These are phyloP conservation scores for Knoxdaviesia proteae DNA, from an alignment of 2,329 filamentous ascomycete genomes.

Conservation along the genomic window DNA sequence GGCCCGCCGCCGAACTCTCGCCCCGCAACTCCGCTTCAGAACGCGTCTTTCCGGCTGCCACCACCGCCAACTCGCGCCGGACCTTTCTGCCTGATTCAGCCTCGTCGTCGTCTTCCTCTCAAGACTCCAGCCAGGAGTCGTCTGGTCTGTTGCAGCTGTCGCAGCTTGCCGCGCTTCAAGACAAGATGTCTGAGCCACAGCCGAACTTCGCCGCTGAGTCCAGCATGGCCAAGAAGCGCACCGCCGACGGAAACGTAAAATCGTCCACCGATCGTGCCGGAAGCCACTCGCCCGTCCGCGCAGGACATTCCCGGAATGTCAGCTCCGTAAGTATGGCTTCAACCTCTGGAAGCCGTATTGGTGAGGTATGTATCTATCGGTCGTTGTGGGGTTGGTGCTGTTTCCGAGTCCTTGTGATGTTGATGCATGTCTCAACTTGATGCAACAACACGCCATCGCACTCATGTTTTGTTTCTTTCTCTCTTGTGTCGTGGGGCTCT, in stretches of 20 bases:
- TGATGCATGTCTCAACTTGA: neutral
- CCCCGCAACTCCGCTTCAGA: neutral
- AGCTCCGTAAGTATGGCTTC: slow-evolving; percentile 39
- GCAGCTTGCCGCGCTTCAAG: slow-evolving; percentile 25
- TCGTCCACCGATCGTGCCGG: slow-evolving; percentile 7
- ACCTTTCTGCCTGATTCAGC: neutral
- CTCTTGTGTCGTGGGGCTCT: neutral
- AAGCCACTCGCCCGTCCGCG: slow-evolving; percentile 17
- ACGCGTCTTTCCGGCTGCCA: slow-evolving; percentile 1
- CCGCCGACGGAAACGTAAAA: slow-evolving; percentile 49
- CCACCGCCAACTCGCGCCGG: slow-evolving; percentile 4
- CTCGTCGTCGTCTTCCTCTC: neutral
- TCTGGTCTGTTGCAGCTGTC: slow-evolving; percentile 29
- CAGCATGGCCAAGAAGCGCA: slow-evolving; percentile 37
- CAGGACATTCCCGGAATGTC: slow-evolving; percentile 43
- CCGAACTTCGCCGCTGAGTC: slow-evolving; percentile 9
- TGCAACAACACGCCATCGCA: neutral
- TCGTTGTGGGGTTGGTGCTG: neutral
- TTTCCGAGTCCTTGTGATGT: neutral
- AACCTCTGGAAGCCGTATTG: slow-evolving; percentile 43
- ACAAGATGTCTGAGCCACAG: slow-evolving; percentile 17
- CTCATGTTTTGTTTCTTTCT: neutral
- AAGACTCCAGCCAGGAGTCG: slow-evolving; percentile 24
- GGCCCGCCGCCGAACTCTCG: neutral
- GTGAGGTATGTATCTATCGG: slow-evolving; percentile 21